phyloP scores from a whole-genome alignment of 306 rosid genomes.

The Hippophae gyantsensis region DNA sequence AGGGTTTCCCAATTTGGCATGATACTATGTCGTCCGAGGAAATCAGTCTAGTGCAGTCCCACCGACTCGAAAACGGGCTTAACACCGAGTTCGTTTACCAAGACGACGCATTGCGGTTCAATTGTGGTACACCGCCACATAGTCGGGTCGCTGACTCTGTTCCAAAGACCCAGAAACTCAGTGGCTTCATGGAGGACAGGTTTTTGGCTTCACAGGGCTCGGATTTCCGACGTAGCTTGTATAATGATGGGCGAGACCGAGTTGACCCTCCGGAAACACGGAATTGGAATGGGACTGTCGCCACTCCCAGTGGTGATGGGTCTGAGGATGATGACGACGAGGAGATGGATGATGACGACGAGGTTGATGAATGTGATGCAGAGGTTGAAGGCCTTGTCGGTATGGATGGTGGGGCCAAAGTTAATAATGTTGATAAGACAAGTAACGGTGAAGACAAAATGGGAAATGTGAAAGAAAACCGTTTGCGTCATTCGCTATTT shows the following conservation, averaged over 20 bases:
- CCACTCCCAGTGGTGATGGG: slow-evolving; percentile 40
- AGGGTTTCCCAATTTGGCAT: slow-evolving; percentile 2
- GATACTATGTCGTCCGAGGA: slow-evolving; percentile 64
- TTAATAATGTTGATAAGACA: slow-evolving; percentile 22
- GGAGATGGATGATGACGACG: slow-evolving; percentile 50
- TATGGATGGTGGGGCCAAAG: slow-evolving; percentile 33
- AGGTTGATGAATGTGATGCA: slow-evolving; percentile 30
- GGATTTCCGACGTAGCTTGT: slow-evolving; percentile 59
- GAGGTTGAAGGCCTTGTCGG: slow-evolving; percentile 44
- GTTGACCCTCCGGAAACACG: slow-evolving; percentile 33
- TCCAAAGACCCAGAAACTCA: slow-evolving; percentile 62
- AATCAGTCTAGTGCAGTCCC: slow-evolving; percentile 38
- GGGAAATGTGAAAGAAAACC: slow-evolving; percentile 60
- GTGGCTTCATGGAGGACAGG: slow-evolving; percentile 59
- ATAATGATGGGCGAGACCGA: slow-evolving; percentile 32
- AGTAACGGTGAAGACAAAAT: slow-evolving; percentile 32
- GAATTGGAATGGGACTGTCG: slow-evolving; percentile 47
- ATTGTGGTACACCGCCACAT: slow-evolving; percentile 36
- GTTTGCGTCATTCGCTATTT: slow-evolving; percentile 36
- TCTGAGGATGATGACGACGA: slow-evolving; percentile 60
- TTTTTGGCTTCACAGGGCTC: slow-evolving; percentile 40
- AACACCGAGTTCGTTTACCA: slow-evolving; percentile 55
- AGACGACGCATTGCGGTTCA: slow-evolving; percentile 56
- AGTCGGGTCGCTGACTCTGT: slow-evolving; percentile 49
- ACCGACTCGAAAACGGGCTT: slow-evolving; percentile 52